A percentile compares a stretch with the other conserved stretches of the same genome.
Conservation (phyloP, 352 stramenopile species). For the Vaucheria bursata region DNA sequence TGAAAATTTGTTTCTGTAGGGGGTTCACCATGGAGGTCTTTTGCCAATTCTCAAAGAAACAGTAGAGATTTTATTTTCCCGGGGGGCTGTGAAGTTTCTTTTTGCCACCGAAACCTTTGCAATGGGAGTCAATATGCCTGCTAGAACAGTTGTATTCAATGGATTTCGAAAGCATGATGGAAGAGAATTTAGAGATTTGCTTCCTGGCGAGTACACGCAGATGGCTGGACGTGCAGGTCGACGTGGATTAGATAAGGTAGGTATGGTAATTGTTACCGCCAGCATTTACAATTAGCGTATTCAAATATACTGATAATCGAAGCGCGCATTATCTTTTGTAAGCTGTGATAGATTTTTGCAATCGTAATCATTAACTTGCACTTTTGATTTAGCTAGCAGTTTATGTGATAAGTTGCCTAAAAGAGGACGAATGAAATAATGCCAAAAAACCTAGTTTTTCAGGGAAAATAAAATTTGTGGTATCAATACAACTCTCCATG, state of each 20-base stretch:
- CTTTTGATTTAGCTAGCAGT: too few species aligned
- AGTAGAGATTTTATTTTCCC: constrained; percentile 97
- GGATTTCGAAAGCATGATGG: constrained; percentile 92
- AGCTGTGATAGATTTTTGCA: too few species aligned
- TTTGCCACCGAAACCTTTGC: constrained; percentile 99
- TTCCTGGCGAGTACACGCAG: constrained; percentile 67
- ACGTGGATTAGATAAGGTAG: constrained; percentile 82
- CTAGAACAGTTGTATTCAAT: constrained; percentile 91
- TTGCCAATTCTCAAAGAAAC: constrained; percentile 99
- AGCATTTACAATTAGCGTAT: too few species aligned
- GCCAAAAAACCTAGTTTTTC: too few species aligned
- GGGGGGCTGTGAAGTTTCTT: constrained; percentile 90
- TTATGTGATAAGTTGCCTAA: too few species aligned
- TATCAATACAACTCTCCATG: too few species aligned
- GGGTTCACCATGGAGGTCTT: constrained; percentile 88
- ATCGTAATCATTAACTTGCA: too few species aligned
- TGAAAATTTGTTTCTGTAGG: constrained; percentile 2
- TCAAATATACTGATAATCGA: too few species aligned
- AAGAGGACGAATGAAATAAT: too few species aligned
- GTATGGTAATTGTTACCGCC: not conserved
- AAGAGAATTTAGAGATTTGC: constrained; percentile 55
- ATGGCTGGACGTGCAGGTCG: constrained; percentile 95
- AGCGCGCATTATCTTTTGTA: too few species aligned
- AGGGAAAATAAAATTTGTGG: too few species aligned
- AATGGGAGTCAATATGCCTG: constrained; percentile 99